Conservation (phyloP, 2,329 filamentous ascomycete species). For the Sarocladium kiliense region DNA sequence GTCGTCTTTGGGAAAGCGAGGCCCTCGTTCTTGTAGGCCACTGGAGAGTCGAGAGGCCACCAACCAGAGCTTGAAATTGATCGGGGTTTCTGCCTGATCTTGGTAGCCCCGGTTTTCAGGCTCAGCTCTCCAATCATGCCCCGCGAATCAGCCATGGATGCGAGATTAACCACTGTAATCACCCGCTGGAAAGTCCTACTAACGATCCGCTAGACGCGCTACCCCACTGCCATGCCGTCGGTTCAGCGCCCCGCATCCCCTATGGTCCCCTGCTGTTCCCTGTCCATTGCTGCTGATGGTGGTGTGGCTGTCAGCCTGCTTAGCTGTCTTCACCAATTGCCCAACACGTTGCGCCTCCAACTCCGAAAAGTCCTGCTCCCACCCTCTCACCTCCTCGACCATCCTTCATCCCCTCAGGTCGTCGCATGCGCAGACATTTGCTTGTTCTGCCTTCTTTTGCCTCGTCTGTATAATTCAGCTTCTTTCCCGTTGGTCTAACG, state of each 20-base stretch:
- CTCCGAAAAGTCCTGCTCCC: constrained; percentile 6
- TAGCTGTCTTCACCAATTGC: not conserved
- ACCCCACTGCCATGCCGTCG: constrained; percentile 4
- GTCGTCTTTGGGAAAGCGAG: too few species aligned
- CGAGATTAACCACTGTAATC: constrained; percentile 8
- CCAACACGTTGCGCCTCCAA: not conserved
- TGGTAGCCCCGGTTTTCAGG: not conserved
- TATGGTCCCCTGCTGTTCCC: not conserved
- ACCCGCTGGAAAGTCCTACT: not conserved
- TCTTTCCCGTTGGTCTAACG: not conserved
- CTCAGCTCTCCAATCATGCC: not conserved
- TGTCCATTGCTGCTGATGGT: not conserved
- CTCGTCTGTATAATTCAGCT: not conserved
- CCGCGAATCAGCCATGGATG: not conserved
- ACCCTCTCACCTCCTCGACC: not conserved
- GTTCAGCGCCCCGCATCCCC: constrained; percentile 8
- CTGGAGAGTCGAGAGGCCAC: not conserved
- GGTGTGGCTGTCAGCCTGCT: not conserved
- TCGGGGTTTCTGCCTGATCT: constrained; percentile 7
- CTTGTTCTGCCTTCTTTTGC: constrained; percentile 1
- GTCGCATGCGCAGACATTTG: constrained; percentile 7
- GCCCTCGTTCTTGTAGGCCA: too few species aligned
- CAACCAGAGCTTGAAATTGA: not conserved
- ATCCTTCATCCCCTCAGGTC: not conserved
- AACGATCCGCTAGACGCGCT: not conserved